Conservation (phyloP, 805 yeast species). For the Candida sphagnicola region DNA sequence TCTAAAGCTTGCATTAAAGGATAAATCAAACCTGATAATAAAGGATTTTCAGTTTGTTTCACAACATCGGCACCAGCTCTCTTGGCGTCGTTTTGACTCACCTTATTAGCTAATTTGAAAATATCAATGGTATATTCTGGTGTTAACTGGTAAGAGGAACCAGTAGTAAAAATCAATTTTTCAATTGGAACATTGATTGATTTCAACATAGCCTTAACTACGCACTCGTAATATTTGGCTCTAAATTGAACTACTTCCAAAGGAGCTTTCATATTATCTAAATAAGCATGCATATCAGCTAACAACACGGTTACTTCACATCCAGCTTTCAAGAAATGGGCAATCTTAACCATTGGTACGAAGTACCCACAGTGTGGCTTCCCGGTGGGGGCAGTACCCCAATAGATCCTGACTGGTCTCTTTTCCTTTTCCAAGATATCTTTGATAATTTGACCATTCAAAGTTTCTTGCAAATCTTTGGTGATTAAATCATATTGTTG, state of each 20-base stretch:
- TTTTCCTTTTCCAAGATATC: slow-evolving; percentile 76
- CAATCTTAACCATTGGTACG: slow-evolving; percentile 95
- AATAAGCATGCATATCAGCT: slow-evolving; percentile 95
- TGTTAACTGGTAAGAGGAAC: slow-evolving; percentile 83
- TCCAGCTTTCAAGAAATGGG: slow-evolving; percentile 93
- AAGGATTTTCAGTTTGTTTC: slow-evolving; percentile 92
- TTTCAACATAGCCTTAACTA: slow-evolving; percentile 78
- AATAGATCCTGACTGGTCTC: slow-evolving; percentile 82
- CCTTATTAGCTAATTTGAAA: slow-evolving; percentile 78
- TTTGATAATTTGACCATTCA: slow-evolving; percentile 83
- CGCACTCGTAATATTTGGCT: slow-evolving; percentile 81
- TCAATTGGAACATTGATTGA: slow-evolving; percentile 92
- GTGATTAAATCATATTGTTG: slow-evolving; percentile 75
- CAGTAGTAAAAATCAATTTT: slow-evolving; percentile 75
- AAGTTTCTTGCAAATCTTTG: slow-evolving; percentile 84
- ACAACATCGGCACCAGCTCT: slow-evolving; percentile 99
- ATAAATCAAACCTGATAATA: slow-evolving; percentile 88
- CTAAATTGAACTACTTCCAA: slow-evolving; percentile 85
- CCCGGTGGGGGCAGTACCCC: slow-evolving; percentile 99
- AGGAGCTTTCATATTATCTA: slow-evolving; percentile 98
- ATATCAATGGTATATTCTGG: slow-evolving; percentile 84
- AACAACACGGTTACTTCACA: slow-evolving; percentile 87
- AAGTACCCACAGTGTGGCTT: slow-evolving; percentile 98
- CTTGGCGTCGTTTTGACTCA: slow-evolving; percentile 93
- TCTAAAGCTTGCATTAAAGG: slow-evolving; percentile 99